Evolutionary conservation across 2,329 filamentous ascomycete genomes (phyloP).

Genomic region (Paramyrothecium sp.): DNA sequence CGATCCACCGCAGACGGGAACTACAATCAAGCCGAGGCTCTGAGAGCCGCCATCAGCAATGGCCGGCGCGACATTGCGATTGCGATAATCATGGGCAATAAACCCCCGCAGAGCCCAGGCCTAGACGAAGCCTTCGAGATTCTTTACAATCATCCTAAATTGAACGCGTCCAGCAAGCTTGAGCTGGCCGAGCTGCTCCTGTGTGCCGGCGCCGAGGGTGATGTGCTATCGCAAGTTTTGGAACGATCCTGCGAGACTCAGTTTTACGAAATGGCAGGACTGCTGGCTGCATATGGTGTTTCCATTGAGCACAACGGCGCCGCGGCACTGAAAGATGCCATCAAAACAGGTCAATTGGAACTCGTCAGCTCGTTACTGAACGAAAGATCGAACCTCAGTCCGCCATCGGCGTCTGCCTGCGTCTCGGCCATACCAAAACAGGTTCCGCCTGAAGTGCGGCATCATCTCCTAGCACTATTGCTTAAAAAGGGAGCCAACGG

Average conservation of each 20-base stretch:
- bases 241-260: slow-evolving; percentile 46
- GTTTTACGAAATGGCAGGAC: slow-evolving; percentile 52
- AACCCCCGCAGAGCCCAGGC: slow-evolving; percentile 45
- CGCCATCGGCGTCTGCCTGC: slow-evolving; percentile 48
- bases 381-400: slow-evolving; percentile 40
- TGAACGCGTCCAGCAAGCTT: slow-evolving; percentile 48
- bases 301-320: slow-evolving; percentile 55
- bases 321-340: slow-evolving; percentile 45
- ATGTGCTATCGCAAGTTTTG: slow-evolving; percentile 45
- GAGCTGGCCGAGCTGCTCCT: slow-evolving; percentile 55
- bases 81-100: slow-evolving; percentile 51
- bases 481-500: slow-evolving; percentile 52
- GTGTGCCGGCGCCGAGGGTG: slow-evolving; percentile 56
- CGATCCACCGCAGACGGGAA: slow-evolving; percentile 53
- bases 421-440: slow-evolving; percentile 48
- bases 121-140: slow-evolving; percentile 50
- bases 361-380: slow-evolving; percentile 46
- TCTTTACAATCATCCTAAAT: slow-evolving; percentile 43
- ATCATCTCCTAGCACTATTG: slow-evolving; percentile 42
- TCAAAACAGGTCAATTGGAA: slow-evolving; percentile 41
- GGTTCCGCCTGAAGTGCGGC: slow-evolving; percentile 41
- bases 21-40: slow-evolving; percentile 48
- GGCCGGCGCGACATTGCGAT: slow-evolving; percentile 53
- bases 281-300: slow-evolving; percentile 53
- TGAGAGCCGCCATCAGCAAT: slow-evolving; percentile 47